Evolutionary conservation across 768 basidiomycete genomes (phyloP), one percentile per base, ranked within the genome.

Genomic region (Hydnomerulius pinastri): DNA sequence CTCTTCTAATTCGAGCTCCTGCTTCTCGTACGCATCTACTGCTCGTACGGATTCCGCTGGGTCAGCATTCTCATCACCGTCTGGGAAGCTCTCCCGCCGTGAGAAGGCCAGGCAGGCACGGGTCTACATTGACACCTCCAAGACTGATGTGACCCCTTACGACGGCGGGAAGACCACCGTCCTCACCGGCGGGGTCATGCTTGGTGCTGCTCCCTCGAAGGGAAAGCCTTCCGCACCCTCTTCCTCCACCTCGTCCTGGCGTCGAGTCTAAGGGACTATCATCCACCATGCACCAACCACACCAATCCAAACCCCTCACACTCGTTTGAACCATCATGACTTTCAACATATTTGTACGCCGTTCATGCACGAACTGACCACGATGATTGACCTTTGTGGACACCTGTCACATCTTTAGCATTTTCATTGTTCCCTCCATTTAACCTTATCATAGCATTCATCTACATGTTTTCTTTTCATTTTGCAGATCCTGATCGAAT

Each of bases 101-200:
- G 87, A 90, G 67, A 79, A 77, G 43, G 80, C 81, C 8, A 78
- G 84, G 55, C 84, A 85, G 65, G 79, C 79, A 20, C 82, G 81
- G 55, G 86, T 91, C 58, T 90, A 78, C 63, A 68, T 92, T 47
- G 90, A 92, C 68, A 80, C 76, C 18, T 71, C 83, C 62, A 91
- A 85, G 76, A 90, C 71, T 46, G 86, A 87, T 38, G 86, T 91
- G 55, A 91, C 89, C 40, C 86, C 87, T 60, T 92, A 92, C 60
- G 89, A 92, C 58, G 89, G 88, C 48, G 90, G 90, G 56, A 90
- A 90, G 78, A 92, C 90, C 46, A 90, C 89, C 24, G 89, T 91
- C 43, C 81, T 92, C 59, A 90, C 89, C 3, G 90, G 90, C 49
- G 90, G 89, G 56, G 89, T 91, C 57, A 92, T 92, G 90, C 86